Evolutionary conservation across 2,329 filamentous ascomycete genomes (phyloP), one percentile per base, ranked within the genome.

Genomic region (Paecilomyces sp.): DNA sequence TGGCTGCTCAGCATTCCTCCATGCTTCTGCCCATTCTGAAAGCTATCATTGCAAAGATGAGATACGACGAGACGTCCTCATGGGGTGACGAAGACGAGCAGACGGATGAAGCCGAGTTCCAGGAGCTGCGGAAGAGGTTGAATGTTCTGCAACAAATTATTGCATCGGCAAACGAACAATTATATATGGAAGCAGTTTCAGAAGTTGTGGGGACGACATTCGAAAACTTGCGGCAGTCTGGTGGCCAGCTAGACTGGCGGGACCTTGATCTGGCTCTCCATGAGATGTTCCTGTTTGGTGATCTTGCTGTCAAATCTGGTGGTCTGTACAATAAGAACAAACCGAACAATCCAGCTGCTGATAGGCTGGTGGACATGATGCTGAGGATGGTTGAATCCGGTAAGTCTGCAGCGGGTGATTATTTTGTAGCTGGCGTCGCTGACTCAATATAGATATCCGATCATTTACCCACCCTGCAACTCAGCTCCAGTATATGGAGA

Each of bases 401-500:
- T 92, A 81, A 74, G 86, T 76, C 59, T 58, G 24, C 58, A 25
- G 58, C 56, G 61, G 56, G 67, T 73, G 68, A 76, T 58, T 53
- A 41, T 47, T 47, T 8, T 51, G 34, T 12, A 24, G 9, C 5
- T 30, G 41, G 12, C 57, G 51, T 57, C 24, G 60, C 61, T 70
- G 63, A 66, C 60, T 18, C 8, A 34, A 52, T 58, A 54, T 65
- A 92, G 91, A 90, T 66, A 89, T 97, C 65, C 88, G 91, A 61
- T 88, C 83, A 52, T 95, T 93, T 74, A 86, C 88, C 15, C 94
- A 97, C 72, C 93, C 94, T 1, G 91, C 92, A 15, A 92, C 97
- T 57, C 86, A 97, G 64, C 82, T 99, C 24, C 92, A 97, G 76
- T 99, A 96, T 71, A 97, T 99, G 92, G 94, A 99, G 74, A 96